Evolutionary conservation across 2,329 filamentous ascomycete genomes (phyloP).

Genomic region (Fusarium tjaetaba): DNA sequence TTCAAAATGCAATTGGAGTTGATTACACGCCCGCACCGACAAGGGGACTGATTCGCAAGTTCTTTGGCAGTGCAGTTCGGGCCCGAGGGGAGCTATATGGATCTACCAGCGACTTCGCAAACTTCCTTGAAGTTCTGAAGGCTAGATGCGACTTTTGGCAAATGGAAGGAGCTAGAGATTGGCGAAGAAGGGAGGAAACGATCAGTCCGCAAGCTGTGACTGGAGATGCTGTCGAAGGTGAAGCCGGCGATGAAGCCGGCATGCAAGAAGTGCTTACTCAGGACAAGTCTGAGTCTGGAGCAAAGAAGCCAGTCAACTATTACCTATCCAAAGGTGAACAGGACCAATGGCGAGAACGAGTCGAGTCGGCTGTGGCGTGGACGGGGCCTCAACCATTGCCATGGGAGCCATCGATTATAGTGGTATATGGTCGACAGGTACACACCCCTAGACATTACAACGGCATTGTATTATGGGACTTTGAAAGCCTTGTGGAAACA

Average conservation of each 20-base stretch:
- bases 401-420: slow-evolving; percentile 57
- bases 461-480: slow-evolving; percentile 72
- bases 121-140: slow-evolving; percentile 79
- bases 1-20: slow-evolving; percentile 78
- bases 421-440: slow-evolving; percentile 72
- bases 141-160: slow-evolving; percentile 86
- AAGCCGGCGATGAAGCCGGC: neutral
- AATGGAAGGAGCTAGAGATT: slow-evolving; percentile 80
- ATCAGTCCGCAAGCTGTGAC: slow-evolving; percentile 8
- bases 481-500: slow-evolving; percentile 71
- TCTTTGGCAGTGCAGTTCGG: slow-evolving; percentile 54
- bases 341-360: slow-evolving; percentile 42
- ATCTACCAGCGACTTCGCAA: slow-evolving; percentile 76
- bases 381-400: slow-evolving; percentile 31
- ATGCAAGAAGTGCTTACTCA: slow-evolving; percentile 3
- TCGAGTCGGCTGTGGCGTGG: slow-evolving; percentile 42
- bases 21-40: slow-evolving; percentile 69
- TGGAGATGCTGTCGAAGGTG: neutral
- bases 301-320: slow-evolving; percentile 46
- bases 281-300: slow-evolving; percentile 24
- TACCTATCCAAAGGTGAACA: slow-evolving; percentile 43
- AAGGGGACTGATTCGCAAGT: slow-evolving; percentile 61
- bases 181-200: slow-evolving; percentile 65
- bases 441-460: slow-evolving; percentile 66
- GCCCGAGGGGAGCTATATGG: slow-evolving; percentile 63